Percentiles rank a stretch among this genome's conserved stretches.
phyloP scores from a whole-genome alignment of 1,284 basidiomycete genomes.

The Pseudozyma sp. region DNA sequence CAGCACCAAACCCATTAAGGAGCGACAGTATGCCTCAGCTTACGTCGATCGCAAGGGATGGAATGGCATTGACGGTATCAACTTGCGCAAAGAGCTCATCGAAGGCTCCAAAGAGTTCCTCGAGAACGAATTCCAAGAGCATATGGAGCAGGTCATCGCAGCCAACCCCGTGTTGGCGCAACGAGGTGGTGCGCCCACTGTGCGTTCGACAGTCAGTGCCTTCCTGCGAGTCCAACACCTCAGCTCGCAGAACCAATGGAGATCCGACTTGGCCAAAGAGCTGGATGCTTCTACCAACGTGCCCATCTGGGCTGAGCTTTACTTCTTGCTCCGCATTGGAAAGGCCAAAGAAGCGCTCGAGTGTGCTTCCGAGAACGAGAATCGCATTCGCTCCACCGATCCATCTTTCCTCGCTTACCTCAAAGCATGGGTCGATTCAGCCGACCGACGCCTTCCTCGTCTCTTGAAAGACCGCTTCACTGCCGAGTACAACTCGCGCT shows the following conservation, averaged over 20 bases:
- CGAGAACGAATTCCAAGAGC: conserved; percentile 79
- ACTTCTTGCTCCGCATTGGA: conserved; percentile 89
- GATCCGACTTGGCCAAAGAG: conserved; percentile 58
- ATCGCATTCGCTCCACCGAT: conserved; percentile 83
- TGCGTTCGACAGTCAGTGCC: conserved; percentile 81
- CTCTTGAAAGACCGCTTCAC: conserved; percentile 80
- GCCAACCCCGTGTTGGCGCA: conserved; percentile 85
- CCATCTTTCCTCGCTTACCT: conserved; percentile 85
- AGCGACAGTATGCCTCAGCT: conserved; percentile 72
- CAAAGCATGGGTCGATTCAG: conserved; percentile 81
- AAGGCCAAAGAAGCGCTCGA: conserved; percentile 82
- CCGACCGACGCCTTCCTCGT: conserved; percentile 53
- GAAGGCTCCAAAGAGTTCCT: conserved; percentile 79
- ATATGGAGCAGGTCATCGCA: conserved; percentile 88
- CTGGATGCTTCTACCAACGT: conserved; percentile 50
- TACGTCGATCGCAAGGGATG: conserved; percentile 67
- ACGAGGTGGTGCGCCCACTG: conserved; percentile 90
- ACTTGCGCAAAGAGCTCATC: conserved; percentile 74
- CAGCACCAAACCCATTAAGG: conserved; percentile 62
- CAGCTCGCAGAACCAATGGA: conserved; percentile 60
- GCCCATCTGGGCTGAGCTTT: conserved; percentile 92
- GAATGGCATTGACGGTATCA: conserved; percentile 36
- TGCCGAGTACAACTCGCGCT: conserved; percentile 89
- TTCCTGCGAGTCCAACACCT: conserved; percentile 64
- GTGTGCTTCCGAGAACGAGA: conserved; percentile 77